These are phyloP conservation scores for Flaveria trinervia DNA, from an alignment of 129 eudicot genomes.

Conservation along the genomic window DNA sequence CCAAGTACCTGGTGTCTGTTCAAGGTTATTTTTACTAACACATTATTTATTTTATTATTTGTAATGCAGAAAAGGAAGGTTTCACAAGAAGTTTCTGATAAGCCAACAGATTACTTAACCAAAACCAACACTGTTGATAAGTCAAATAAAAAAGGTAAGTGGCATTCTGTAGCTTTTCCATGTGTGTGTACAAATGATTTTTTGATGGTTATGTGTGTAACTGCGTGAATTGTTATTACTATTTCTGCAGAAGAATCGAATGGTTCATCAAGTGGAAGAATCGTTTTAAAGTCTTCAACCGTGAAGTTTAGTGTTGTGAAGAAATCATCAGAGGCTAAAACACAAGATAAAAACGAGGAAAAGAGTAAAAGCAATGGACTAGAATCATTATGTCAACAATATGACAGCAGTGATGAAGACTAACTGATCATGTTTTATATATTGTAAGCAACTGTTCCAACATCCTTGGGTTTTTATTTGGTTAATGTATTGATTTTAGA, in stretches of 20 bases:
- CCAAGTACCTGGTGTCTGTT: background rate
- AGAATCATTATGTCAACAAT: conserved; percentile 7
- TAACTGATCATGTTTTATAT: background rate
- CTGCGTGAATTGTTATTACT: no score
- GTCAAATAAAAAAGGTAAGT: conserved; percentile 42
- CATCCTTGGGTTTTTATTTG: background rate
- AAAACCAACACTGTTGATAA: conserved; percentile 28
- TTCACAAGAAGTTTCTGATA: conserved; percentile 31
- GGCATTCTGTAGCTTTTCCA: background rate
- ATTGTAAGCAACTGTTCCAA: background rate
- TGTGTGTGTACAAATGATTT: background rate
- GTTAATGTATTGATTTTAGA: background rate
- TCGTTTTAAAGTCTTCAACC: background rate
- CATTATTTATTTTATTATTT: background rate
- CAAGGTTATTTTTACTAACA: background rate
- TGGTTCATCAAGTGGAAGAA: conserved; percentile 7
- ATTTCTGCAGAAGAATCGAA: background rate
- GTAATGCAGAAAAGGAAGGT: conserved; percentile 53
- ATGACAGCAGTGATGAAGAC: conserved; percentile 10
- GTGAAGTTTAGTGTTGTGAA: conserved; percentile 2
- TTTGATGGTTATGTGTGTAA: background rate
- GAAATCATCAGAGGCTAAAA: background rate
- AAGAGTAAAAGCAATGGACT: conserved; percentile 9
- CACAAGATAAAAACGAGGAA: background rate
- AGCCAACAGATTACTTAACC: conserved; percentile 54